These are phyloP conservation scores for Apiotrichum gracile DNA, from an alignment of 1,284 basidiomycete species.

Conservation along the genomic window DNA sequence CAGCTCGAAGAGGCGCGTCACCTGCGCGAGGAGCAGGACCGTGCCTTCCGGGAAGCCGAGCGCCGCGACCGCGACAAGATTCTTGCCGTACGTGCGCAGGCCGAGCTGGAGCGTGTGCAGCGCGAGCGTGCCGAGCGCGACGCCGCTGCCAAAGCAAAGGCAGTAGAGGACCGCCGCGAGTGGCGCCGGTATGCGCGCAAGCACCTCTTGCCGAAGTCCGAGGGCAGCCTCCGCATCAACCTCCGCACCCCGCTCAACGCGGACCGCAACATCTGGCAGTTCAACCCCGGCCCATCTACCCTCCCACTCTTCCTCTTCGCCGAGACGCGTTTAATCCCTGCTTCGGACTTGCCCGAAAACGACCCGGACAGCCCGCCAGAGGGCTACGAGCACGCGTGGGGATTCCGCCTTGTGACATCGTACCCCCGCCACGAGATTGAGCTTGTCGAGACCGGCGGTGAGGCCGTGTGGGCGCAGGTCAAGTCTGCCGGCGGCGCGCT, in stretches of 20 bases:
- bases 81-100: slow-evolving; percentile 20
- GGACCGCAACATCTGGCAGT: slow-evolving; percentile 31
- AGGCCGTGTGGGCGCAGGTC: slow-evolving; percentile 37
- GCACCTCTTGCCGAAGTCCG: slow-evolving; percentile 29
- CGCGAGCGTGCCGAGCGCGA: slow-evolving; percentile 41
- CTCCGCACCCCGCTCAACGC: slow-evolving; percentile 35
- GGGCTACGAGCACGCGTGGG: slow-evolving; percentile 31
- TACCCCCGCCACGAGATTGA: slow-evolving; percentile 40
- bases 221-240: slow-evolving; percentile 28
- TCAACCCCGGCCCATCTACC: slow-evolving; percentile 25
- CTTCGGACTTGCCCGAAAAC: slow-evolving; percentile 10
- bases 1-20: slow-evolving; percentile 60
- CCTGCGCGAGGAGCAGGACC: slow-evolving; percentile 74
- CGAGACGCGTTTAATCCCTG: slow-evolving; percentile 40
- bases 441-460: slow-evolving; percentile 23
- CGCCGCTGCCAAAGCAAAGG: slow-evolving; percentile 15
- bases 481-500: slow-evolving; percentile 40
- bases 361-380: slow-evolving; percentile 34
- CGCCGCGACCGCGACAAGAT: slow-evolving; percentile 59
- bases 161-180: slow-evolving; percentile 13
- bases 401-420: slow-evolving; percentile 36
- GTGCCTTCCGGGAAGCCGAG: slow-evolving; percentile 63
- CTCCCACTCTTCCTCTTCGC: slow-evolving; percentile 39
- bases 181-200: slow-evolving; percentile 44
- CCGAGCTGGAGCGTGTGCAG: slow-evolving; percentile 19